Base-by-base conservation (phyloP, 2,329 filamentous ascomycete species). In the Talaromyces sp. region DNA sequence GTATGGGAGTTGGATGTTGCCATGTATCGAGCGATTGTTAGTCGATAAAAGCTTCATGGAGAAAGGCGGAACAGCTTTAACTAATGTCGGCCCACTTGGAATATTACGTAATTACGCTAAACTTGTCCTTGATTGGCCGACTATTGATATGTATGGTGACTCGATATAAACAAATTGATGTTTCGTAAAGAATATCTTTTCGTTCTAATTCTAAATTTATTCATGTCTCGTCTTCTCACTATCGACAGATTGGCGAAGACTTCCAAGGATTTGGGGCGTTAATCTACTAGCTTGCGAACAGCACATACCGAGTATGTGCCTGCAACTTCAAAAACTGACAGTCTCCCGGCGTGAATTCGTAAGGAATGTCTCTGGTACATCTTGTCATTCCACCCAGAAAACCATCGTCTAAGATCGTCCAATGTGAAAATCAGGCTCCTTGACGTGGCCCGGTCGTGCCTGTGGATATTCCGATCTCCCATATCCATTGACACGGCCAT, bases 401-500 rank as follows among this genome's bases (percentile, higher is more conserved):
- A 2, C 11, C 52, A 56, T 56, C 11, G 3, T 2, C 35, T 35
- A 8, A 31, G 10, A 37, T 9, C 5, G n/a, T 64, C 31, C 35
- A 4, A 43, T 39, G 41, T 67, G 63, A 31, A 43, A 62, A 47
- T 73, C 70, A 54, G 70, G 72, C 16, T 69, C 62, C 33, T 71
- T 74, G 41, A 77, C 70, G 57, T 73, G 68, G 0, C 74, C 75
- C 6, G 75, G 68, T 7, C 69, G 70, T 56, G 75, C 71, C 3
- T 68, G 68, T 1, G 74, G 45, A 14, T 65, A 66, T 35, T 67
- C 50, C 0, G 54, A 39, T 27, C 67, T 71, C 6, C 73, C 75
- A 56, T 74, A 73, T 9, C 79, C 79, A 70, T 80, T 80, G 13
- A 80, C 70, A 61, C 81, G 81, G 2, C 84, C 85, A 77, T 96